A percentile compares a stretch with the other conserved stretches of the same genome.
Evolutionary conservation across 768 basidiomycete genomes (phyloP).

Genomic region (Leucosporidium scottii): DNA sequence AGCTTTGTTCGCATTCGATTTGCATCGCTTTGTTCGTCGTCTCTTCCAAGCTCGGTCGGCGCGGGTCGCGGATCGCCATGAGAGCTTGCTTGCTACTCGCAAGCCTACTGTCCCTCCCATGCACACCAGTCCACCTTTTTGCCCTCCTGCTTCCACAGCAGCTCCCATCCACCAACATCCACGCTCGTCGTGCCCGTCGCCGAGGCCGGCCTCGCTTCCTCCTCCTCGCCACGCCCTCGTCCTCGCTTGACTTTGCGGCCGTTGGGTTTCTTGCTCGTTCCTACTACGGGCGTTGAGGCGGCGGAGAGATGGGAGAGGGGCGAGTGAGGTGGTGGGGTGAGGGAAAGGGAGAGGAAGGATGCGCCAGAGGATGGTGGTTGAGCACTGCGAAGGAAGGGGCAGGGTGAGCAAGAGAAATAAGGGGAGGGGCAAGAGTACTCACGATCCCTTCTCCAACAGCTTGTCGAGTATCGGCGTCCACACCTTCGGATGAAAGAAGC

Average conservation of each 20-base stretch:
- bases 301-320: conserved; percentile 26
- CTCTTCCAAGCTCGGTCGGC: no score
- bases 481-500: conserved; percentile 17
- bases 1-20: no score
- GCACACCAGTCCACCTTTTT: conserved; percentile 3
- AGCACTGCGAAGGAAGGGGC: not conserved
- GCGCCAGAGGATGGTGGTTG: not conserved
- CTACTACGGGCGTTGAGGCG: conserved; percentile 5
- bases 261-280: conserved; percentile 17
- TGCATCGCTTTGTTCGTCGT: no score
- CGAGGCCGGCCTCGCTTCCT: conserved; percentile 10
- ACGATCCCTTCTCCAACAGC: not conserved
- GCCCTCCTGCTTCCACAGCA: not conserved
- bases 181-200: not conserved
- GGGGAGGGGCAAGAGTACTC: not conserved
- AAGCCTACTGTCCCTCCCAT: conserved; percentile 14
- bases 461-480: not conserved
- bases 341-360: conserved; percentile 13
- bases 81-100: no score
- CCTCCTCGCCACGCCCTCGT: conserved; percentile 27
- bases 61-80: no score
- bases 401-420: not conserved
- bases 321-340: conserved; percentile 17
- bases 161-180: conserved; percentile 13
- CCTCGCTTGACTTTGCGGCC: conserved; percentile 30